A percentile compares a stretch with the other conserved stretches of the same genome.
These are phyloP conservation scores for Rhamnella rubrinervis DNA, from an alignment of 331 rosid genomes.

Conservation along the genomic window DNA sequence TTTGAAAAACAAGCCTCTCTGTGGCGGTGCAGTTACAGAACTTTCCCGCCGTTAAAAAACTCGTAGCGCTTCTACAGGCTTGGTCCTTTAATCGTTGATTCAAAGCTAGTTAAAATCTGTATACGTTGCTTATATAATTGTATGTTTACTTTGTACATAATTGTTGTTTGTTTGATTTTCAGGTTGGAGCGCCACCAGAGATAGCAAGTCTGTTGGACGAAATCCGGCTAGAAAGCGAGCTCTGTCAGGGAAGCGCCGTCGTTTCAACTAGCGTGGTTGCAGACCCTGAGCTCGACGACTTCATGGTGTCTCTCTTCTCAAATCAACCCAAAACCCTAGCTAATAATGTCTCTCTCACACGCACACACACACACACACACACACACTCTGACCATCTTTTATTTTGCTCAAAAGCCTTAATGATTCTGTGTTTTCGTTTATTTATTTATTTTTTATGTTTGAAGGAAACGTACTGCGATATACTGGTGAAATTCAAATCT, in stretches of 20 bases:
- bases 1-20: too few relatives aligned
- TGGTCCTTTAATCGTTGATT: not conserved
- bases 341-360: too few relatives aligned
- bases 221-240: constrained; percentile 35
- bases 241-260: constrained; percentile 22
- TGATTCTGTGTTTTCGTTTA: not conserved
- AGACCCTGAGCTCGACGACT: constrained; percentile 77
- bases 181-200: constrained; percentile 81
- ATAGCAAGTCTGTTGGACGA: constrained; percentile 42
- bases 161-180: not conserved
- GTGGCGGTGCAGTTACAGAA: too few relatives aligned
- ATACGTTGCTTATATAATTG: not conserved
- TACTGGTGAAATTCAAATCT: constrained; percentile 55
- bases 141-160: not conserved
- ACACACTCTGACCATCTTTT: not conserved
- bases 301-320: constrained; percentile 57
- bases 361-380: too few relatives aligned
- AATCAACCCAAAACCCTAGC: constrained; percentile 29
- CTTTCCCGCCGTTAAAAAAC: too few relatives aligned
- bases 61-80: too few relatives aligned
- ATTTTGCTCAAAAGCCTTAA: too few relatives aligned
- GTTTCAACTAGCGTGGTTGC: constrained; percentile 33
- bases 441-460: not conserved
- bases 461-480: constrained; percentile 58
- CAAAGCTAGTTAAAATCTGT: not conserved